A percentile compares a stretch with the other conserved stretches of the same genome.
These are phyloP conservation scores for Dipteronia dyeriana DNA, from an alignment of 345 rosid genomes.

Conservation along the genomic window DNA sequence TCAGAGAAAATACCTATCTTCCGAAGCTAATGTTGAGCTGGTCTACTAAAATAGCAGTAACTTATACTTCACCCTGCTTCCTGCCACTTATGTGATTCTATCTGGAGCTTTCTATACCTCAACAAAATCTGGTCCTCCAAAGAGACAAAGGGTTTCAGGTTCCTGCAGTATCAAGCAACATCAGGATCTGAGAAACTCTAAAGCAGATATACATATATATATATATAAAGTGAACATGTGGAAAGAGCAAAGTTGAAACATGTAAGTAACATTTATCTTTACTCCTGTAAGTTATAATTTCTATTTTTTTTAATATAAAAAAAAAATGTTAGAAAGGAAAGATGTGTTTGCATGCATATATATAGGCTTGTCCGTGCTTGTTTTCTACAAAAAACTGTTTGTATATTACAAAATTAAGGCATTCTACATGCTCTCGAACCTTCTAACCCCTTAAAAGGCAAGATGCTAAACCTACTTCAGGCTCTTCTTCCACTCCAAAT, in stretches of 20 bases:
- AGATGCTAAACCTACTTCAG: background rate
- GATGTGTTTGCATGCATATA: background rate
- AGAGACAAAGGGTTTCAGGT: constrained; percentile 5
- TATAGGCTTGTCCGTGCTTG: background rate
- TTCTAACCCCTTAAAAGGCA: background rate
- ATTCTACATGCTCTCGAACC: constrained; percentile 10
- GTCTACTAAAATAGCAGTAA: constrained; percentile 21
- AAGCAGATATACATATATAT: too few relatives aligned
- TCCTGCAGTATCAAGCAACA: constrained; percentile 28
- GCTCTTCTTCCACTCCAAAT: constrained; percentile 6
- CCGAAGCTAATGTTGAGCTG: constrained; percentile 24
- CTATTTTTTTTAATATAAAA: background rate
- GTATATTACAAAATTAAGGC: background rate
- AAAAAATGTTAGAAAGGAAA: background rate
- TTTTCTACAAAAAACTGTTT: background rate
- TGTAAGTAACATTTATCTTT: background rate
- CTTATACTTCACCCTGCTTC: constrained; percentile 29
- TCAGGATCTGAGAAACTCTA: constrained; percentile 7
- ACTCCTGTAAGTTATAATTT: background rate
- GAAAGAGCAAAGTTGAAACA: background rate
- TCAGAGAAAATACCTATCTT: constrained; percentile 34
- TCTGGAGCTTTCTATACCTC: constrained; percentile 3
- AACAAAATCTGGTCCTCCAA: constrained; percentile 15
- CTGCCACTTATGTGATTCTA: constrained; percentile 16
- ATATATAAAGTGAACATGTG: background rate